Evolutionary conservation across 208 protist genomes (phyloP).

Genomic region (Trypanosoma grayi): DNA sequence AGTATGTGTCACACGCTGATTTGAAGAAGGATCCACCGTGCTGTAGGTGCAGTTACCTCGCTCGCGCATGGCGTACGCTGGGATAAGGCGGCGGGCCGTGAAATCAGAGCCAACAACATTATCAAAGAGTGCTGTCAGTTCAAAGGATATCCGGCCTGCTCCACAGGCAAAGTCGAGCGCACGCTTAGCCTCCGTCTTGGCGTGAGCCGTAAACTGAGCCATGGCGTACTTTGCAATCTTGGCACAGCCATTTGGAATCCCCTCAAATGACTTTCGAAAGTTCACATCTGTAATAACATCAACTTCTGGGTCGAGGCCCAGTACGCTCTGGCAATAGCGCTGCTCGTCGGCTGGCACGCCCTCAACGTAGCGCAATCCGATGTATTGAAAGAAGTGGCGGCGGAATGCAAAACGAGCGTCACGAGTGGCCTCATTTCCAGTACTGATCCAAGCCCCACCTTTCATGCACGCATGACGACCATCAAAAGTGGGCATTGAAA

Average conservation of each 20-base stretch:
- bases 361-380: slow-evolving; percentile 91
- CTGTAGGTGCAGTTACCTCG: slow-evolving; percentile 75
- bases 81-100: slow-evolving; percentile 76
- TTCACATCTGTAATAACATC: slow-evolving; percentile 69
- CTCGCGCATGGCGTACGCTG: slow-evolving; percentile 85
- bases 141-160: slow-evolving; percentile 79
- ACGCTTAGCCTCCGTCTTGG: slow-evolving; percentile 38
- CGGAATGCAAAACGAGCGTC: slow-evolving; percentile 94
- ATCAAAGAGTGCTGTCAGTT: slow-evolving; percentile 69
- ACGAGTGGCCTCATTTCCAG: slow-evolving; percentile 92
- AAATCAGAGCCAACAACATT: slow-evolving; percentile 84
- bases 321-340: slow-evolving; percentile 22
- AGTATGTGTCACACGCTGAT: slow-evolving; percentile 28
- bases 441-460: slow-evolving; percentile 93
- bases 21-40: slow-evolving; percentile 25
- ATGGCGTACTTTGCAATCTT: slow-evolving; percentile 62
- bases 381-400: slow-evolving; percentile 96
- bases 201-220: slow-evolving; percentile 47
- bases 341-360: slow-evolving; percentile 40
- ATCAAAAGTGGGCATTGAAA: slow-evolving; percentile 96
- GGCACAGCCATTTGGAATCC: slow-evolving; percentile 65
- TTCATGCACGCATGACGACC: slow-evolving; percentile 94
- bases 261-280: slow-evolving; percentile 64
- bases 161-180: slow-evolving; percentile 87
- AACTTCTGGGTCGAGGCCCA: slow-evolving; percentile 80